A percentile compares a stretch with the other conserved stretches of the same genome.
phyloP scores from a whole-genome alignment of 2,329 filamentous ascomycete species.

The Mycosphaerella arachidis region DNA sequence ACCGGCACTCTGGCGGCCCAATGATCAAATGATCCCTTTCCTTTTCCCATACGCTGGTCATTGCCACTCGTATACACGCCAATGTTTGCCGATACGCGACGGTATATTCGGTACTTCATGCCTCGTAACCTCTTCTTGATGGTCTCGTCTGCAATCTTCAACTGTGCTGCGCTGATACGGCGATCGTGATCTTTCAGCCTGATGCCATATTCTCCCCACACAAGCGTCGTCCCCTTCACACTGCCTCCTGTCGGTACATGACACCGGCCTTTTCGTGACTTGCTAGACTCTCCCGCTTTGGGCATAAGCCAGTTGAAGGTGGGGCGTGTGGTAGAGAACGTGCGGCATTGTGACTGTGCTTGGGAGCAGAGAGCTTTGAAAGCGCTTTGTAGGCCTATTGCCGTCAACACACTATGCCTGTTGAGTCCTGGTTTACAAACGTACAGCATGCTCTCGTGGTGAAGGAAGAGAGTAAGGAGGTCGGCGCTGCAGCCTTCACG shows the following conservation, averaged over 20 bases:
- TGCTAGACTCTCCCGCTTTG: constrained; percentile 72
- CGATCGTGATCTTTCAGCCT: constrained; percentile 92
- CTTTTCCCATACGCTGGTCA: constrained; percentile 98
- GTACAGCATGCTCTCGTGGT: constrained; percentile 30
- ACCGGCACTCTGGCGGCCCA: constrained; percentile 90
- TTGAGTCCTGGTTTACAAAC: constrained; percentile 1
- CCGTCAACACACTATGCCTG: neutral
- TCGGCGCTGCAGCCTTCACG: constrained; percentile 4
- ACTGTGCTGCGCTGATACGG: constrained; percentile 76
- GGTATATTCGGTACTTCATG: constrained; percentile 88
- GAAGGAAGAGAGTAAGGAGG: constrained; percentile 26
- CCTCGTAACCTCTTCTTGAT: constrained; percentile 85
- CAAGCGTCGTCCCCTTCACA: constrained; percentile 85
- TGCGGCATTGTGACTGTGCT: constrained; percentile 19
- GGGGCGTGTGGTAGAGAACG: constrained; percentile 26
- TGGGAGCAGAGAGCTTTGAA: constrained; percentile 23
- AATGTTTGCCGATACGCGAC: constrained; percentile 84
- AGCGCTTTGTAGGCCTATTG: constrained; percentile 37
- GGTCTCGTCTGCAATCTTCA: constrained; percentile 88
- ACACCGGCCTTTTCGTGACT: constrained; percentile 81
- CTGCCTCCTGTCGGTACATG: constrained; percentile 88
- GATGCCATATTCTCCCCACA: constrained; percentile 94
- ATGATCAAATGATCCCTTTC: constrained; percentile 94
- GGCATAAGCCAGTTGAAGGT: constrained; percentile 74
- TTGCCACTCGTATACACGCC: constrained; percentile 95